Evolutionary conservation across 2,329 filamentous ascomycete genomes (phyloP).

Genomic region (Fusarium sp.): DNA sequence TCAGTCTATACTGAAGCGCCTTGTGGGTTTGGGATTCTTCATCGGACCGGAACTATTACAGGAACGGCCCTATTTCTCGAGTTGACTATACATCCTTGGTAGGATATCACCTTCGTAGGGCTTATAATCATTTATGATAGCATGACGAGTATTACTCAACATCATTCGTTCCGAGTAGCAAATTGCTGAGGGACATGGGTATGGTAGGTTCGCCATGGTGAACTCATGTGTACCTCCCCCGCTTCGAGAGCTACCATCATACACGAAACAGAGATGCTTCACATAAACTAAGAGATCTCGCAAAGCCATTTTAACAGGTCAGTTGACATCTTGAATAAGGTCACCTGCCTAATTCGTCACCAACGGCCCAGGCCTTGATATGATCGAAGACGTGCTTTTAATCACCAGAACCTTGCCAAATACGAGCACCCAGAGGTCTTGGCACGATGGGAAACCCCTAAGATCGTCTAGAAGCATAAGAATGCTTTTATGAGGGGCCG

Average conservation of each 20-base stretch:
- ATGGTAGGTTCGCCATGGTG: not conserved
- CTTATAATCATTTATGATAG: not conserved
- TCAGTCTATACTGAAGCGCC: not conserved
- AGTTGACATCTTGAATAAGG: no score
- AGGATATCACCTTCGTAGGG: not conserved
- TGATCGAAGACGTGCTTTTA: not conserved
- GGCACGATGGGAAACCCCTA: constrained; percentile 68
- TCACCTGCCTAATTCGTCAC: no score
- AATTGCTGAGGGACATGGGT: not conserved
- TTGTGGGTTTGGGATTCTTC: no score
- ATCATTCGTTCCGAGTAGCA: not conserved
- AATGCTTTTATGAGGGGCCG: constrained; percentile 58
- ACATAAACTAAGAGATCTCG: not conserved
- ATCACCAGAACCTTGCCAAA: not conserved
- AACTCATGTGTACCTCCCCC: not conserved
- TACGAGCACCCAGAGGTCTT: constrained; percentile 49
- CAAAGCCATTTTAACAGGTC: not conserved
- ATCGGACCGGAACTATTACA: no score
- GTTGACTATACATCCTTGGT: not conserved
- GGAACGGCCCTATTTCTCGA: not conserved
- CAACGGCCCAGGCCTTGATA: not conserved
- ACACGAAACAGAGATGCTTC: not conserved
- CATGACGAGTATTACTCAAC: not conserved
- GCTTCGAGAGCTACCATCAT: not conserved
- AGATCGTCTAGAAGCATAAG: constrained; percentile 63